Base-by-base conservation (phyloP, 805 yeast species). In the Schwanniomyces sp. region DNA sequence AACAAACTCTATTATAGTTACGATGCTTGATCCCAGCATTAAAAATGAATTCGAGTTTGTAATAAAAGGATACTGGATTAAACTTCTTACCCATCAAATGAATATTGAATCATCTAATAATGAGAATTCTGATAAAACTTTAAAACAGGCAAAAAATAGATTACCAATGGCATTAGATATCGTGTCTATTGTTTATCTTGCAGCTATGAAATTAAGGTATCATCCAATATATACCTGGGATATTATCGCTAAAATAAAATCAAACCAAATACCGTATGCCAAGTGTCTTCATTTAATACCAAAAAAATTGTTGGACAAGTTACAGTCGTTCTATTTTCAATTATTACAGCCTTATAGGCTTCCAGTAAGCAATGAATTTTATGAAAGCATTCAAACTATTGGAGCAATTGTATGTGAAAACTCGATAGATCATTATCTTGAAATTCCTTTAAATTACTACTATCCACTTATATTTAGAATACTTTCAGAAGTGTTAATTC, bases 141-240 rank as follows among this genome's bases (percentile, higher is more conserved):
- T 48, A 49, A 42, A 41, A 40, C 46, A 52, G 17, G 28, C 29
- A 12, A 45, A 18, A 45, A 34, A 45, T 34, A 45, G 34, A 7
- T 49, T 58, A 26, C 69, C 67, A 7, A 46, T 44, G n/a, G 49
- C 63, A n/a, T 34, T 62, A 25, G 76, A 73, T 50, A 25, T 61
- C 10, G 53, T 69, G 6, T 53, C 75, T 6, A 55, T 84, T 1
- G 63, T 82, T 16, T 85, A 84, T 58, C 47, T 83, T 41, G 79
- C 84, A 2, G 58, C 78, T n/a, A 51, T 78, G 7, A 72, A 75
- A 47, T 53, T 81, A 51, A 69, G 74, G 26, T 49, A 73, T 26
- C 57, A 58, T 17, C 86, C 89, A 0, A 52, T 84, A 1, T 81
- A 77, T 55, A 52, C 76, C 5, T 62, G 65, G 46, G 87, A 84